Evolutionary conservation across 371 early-diverging fungal species (phyloP).

Genomic region (Syncephalastrum racemosum): DNA sequence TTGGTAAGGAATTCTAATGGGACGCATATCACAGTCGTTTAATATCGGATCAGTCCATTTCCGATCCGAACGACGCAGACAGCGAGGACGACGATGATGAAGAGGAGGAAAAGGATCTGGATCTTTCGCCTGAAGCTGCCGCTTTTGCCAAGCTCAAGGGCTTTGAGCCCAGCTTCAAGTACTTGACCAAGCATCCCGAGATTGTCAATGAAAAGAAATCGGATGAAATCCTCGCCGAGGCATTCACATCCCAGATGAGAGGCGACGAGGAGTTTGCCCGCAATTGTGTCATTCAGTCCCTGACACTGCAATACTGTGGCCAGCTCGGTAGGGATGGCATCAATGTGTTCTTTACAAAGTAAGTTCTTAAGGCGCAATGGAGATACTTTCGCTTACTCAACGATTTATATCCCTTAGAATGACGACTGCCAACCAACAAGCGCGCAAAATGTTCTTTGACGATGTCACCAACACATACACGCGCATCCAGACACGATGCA

Average conservation of each 20-base stretch:
- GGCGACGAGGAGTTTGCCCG: conserved; percentile 69
- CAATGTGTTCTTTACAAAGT: conserved; percentile 82
- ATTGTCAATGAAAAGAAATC: conserved; percentile 69
- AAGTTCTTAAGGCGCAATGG: conserved; percentile 1
- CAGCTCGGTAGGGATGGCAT: conserved; percentile 84
- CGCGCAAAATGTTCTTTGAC: conserved; percentile 75
- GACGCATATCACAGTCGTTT: too few species aligned
- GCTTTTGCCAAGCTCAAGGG: conserved; percentile 63
- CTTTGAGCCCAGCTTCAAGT: conserved; percentile 69
- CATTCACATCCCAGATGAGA: conserved; percentile 76
- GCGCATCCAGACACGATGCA: conserved; percentile 77
- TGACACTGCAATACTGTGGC: conserved; percentile 82
- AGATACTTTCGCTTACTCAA: neutral
- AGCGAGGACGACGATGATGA: conserved; percentile 54
- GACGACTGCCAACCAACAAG: conserved; percentile 49
- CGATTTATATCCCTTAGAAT: conserved; percentile 26
- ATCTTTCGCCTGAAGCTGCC: conserved; percentile 59
- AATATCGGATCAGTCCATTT: conserved; percentile 4
- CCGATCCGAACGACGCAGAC: conserved; percentile 16
- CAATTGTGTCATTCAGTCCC: conserved; percentile 78
- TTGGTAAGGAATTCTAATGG: conserved; percentile 29
- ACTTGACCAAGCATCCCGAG: conserved; percentile 65
- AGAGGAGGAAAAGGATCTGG: conserved; percentile 54
- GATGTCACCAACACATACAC: conserved; percentile 84
- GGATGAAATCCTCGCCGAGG: conserved; percentile 87